Evolutionary conservation across 345 rosid genomes (phyloP).

Genomic region (Eutrema heterophyllum): DNA sequence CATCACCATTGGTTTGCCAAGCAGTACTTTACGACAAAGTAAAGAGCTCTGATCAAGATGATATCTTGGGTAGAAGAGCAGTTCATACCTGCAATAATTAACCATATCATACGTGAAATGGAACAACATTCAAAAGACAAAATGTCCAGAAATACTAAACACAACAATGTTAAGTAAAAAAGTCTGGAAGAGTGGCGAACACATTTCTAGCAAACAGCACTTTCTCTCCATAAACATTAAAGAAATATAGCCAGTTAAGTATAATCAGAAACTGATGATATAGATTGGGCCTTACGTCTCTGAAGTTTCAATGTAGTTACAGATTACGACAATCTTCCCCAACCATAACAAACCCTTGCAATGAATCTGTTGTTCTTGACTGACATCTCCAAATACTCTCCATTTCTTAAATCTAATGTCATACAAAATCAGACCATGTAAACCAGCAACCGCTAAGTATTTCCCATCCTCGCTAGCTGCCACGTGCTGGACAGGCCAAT

Average conservation of each 20-base stretch:
- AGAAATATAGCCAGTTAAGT: background rate
- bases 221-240: background rate
- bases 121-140: conserved; percentile 1
- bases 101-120: background rate
- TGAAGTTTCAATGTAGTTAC: conserved; percentile 79
- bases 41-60: conserved; percentile 94
- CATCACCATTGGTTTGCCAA: conserved; percentile 95
- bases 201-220: background rate
- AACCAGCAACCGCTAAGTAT: conserved; percentile 94
- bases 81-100: conserved; percentile 62
- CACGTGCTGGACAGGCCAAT: conserved; percentile 99
- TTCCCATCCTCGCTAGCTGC: conserved; percentile 97
- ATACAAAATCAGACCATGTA: conserved; percentile 85
- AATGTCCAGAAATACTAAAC: background rate
- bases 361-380: conserved; percentile 92
- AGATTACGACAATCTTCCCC: conserved; percentile 87
- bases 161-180: background rate
- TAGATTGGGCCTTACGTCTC: conserved; percentile 54
- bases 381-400: conserved; percentile 94
- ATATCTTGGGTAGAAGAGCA: conserved; percentile 95
- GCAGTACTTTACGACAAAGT: conserved; percentile 80
- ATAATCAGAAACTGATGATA: conserved; percentile 11
- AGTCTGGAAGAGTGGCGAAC: background rate
- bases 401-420: conserved; percentile 80
- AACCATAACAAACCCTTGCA: conserved; percentile 96